Evolutionary conservation across 2,329 filamentous ascomycete species (phyloP).

Genomic region (Coleophoma cylindrospora): DNA sequence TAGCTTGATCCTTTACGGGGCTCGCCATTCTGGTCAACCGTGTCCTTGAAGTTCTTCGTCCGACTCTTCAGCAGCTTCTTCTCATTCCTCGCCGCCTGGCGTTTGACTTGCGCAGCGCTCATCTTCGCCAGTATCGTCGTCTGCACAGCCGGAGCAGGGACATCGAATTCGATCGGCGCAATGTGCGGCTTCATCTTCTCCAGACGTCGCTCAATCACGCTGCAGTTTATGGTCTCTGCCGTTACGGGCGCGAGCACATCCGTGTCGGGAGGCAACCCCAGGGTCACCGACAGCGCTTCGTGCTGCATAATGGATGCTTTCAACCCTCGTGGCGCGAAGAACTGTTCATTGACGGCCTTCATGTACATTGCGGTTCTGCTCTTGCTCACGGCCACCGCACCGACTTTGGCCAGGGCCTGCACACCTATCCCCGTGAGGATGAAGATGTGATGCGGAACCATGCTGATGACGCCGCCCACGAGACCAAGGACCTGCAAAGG

Average conservation of each 20-base stretch:
- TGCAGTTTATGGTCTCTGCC: conserved; percentile 11
- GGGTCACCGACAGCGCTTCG: conserved; percentile 17
- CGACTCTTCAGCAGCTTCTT: conserved; percentile 21
- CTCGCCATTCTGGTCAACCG: neutral
- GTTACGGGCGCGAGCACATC: conserved; percentile 16
- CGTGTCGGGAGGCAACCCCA: conserved; percentile 17
- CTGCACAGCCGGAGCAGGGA: conserved; percentile 6
- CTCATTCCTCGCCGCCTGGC: conserved; percentile 12
- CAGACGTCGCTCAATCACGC: conserved; percentile 1
- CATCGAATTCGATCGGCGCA: conserved; percentile 7
- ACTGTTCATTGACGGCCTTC: conserved; percentile 22
- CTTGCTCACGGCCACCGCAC: conserved; percentile 19
- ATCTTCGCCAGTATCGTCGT: conserved; percentile 16
- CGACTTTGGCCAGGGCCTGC: conserved; percentile 14
- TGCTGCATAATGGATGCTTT: conserved; percentile 21
- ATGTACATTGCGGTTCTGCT: conserved; percentile 23
- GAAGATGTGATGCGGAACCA: conserved; percentile 25
- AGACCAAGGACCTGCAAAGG: conserved; percentile 21
- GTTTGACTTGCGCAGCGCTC: conserved; percentile 21
- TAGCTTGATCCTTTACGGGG: neutral
- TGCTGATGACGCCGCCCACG: conserved; percentile 16
- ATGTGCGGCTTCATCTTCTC: conserved; percentile 7
- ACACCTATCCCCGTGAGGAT: conserved; percentile 15
- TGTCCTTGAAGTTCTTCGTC: conserved; percentile 1
- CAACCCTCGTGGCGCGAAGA: conserved; percentile 27